These are phyloP conservation scores for Yamadazyma sp. DNA, from an alignment of 1,139 yeast genomes.

Conservation along the genomic window DNA sequence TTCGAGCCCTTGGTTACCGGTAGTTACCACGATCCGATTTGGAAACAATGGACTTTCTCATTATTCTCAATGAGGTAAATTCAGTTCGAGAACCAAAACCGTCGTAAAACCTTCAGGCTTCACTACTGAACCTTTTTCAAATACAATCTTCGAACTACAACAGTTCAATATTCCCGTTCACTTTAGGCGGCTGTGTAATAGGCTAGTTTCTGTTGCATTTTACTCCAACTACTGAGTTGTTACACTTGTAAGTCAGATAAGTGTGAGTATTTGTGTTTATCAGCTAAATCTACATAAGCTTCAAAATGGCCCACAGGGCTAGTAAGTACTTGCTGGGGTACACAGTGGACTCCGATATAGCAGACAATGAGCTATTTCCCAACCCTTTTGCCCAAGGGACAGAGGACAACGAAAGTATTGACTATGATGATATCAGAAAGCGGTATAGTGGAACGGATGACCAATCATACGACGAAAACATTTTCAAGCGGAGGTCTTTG, in stretches of 20 bases:
- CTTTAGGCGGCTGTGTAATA: no score
- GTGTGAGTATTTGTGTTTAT: no score
- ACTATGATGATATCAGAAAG: not conserved
- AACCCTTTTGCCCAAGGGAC: conserved; percentile 12
- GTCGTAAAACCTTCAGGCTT: no score
- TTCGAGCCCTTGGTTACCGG: not conserved
- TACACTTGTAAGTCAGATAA: no score
- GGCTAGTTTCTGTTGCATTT: no score
- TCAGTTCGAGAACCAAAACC: not conserved
- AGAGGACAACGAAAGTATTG: conserved; percentile 11
- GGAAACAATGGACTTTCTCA: not conserved
- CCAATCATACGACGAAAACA: conserved; percentile 4
- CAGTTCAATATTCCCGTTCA: no score
- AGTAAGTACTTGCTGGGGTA: conserved; percentile 19
- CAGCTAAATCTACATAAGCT: not conserved
- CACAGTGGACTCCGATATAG: conserved; percentile 18
- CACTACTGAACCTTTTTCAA: no score
- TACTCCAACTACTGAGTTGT: no score
- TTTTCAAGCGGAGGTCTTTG: conserved; percentile 14
- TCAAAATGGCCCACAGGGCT: conserved; percentile 16
- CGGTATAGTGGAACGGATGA: not conserved
- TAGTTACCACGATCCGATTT: no score
- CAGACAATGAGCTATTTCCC: conserved; percentile 17
- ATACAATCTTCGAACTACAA: no score
- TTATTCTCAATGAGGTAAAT: conserved; percentile 1